Percentiles rank a stretch among this genome's conserved stretches.
These are phyloP conservation scores for Backusella tuberculispora DNA, from an alignment of 192 early-diverging fungal species.

Conservation along the genomic window DNA sequence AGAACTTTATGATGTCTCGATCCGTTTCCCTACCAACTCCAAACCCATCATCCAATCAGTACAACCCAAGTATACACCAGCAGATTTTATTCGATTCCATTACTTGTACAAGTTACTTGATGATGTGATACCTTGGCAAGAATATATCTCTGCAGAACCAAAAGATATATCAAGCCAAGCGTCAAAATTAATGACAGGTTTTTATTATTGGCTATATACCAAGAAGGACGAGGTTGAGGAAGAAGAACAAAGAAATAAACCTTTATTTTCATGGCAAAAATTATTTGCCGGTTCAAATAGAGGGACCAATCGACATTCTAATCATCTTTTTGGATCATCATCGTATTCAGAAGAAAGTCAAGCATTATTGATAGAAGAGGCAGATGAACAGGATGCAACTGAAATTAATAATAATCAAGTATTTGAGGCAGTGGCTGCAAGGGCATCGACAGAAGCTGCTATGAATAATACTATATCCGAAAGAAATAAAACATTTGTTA, in stretches of 20 bases:
- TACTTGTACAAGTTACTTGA: slow-evolving; percentile 37
- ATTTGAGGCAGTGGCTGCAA: slow-evolving; percentile 23
- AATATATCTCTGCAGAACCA: slow-evolving; percentile 18
- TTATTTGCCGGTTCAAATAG: slow-evolving; percentile 26
- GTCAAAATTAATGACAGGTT: slow-evolving; percentile 22
- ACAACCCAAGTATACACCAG: slow-evolving; percentile 20
- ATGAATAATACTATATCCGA: not conserved
- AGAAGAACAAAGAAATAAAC: slow-evolving; percentile 18
- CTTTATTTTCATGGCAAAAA: slow-evolving; percentile 23
- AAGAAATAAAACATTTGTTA: not conserved
- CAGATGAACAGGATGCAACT: slow-evolving; percentile 41
- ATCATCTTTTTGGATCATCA: not conserved
- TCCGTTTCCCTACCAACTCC: slow-evolving; percentile 37
- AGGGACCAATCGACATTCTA: not conserved
- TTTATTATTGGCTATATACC: slow-evolving; percentile 19
- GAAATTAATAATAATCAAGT: slow-evolving; percentile 28
- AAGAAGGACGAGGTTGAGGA: not conserved
- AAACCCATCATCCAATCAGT: slow-evolving; percentile 14
- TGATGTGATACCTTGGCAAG: not conserved
- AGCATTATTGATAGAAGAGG: slow-evolving; percentile 21
- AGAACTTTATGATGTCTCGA: slow-evolving; percentile 51
- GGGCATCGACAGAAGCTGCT: not conserved
- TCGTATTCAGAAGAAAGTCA: slow-evolving; percentile 26
- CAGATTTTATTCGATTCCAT: slow-evolving; percentile 50
- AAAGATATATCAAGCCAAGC: slow-evolving; percentile 5